Evolutionary conservation across 768 basidiomycete genomes (phyloP), one percentile per base, ranked within the genome.

Genomic region (Pisolithus albus): DNA sequence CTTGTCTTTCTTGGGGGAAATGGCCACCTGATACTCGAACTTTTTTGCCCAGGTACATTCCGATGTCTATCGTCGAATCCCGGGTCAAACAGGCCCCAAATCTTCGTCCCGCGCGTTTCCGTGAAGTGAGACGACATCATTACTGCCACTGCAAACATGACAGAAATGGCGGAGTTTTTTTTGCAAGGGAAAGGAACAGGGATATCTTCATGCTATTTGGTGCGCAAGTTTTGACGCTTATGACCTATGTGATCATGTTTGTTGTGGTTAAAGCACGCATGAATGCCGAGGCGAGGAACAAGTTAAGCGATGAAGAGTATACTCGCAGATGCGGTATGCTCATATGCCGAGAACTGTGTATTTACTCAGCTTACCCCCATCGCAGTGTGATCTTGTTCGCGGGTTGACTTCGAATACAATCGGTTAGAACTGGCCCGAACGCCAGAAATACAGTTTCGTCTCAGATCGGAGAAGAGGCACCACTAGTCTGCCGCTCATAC

Each of bases 371-470:
- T n/a, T 30, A 16, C n/a, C 1, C 10, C 28, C 13, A 11, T 6
- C 3, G n/a, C 32, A 77, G 75, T 15, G 75, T 73, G n/a, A 72
- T 78, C 11, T 56, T 77, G 7, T 56, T 79, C 8, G 75, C 75
- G 37, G 76, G 75, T 1, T 83, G 4, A 81, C 78, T 45, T 75
- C 83, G 3, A 79, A 74, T 36, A 72, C 76, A 1, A 48, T 84
- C 28, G 72, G 74, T 50, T 89, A 49, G 81, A 83, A 56, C 72
- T 92, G 5, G 76, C 83, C 3, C 75, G 71, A 39, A 67, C 81
- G 55, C 81, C 77, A 0, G 70, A 79, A n/a, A 64, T 81, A 2
- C 88, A 92, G 60, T 64, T 66, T 2, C 75, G 72, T 51, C 77
- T 91, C 19, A 79, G 88, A 15, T 68, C 70, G 0, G 88, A 89